These are phyloP conservation scores for Pseudogymnoascus pannorum DNA, from an alignment of 2,329 filamentous ascomycete genomes.

Conservation along the genomic window DNA sequence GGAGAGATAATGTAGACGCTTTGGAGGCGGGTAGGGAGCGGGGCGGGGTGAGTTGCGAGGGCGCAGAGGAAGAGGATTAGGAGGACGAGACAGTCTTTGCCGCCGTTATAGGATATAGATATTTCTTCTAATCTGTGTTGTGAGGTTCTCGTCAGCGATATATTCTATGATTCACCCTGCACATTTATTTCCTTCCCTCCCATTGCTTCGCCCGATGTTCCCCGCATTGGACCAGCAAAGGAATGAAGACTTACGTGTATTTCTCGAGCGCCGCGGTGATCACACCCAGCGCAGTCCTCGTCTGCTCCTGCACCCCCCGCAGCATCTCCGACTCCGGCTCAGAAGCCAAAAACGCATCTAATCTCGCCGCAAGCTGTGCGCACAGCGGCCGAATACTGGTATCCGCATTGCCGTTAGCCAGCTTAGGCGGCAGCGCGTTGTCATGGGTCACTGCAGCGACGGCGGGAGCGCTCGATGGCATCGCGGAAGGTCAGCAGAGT, in stretches of 20 bases:
- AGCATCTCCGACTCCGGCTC: constrained; percentile 22
- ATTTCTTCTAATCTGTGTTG: constrained; percentile 61
- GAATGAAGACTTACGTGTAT: constrained; percentile 55
- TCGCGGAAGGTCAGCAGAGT: not conserved
- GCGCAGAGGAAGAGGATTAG: constrained; percentile 76
- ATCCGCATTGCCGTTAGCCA: constrained; percentile 8
- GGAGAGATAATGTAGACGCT: constrained; percentile 83
- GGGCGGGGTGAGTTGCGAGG: constrained; percentile 28
- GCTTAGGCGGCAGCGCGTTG: not conserved
- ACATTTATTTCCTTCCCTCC: constrained; percentile 6
- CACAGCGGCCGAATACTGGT: constrained; percentile 23
- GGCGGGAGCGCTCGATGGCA: constrained; percentile 8
- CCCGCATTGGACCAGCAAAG: not conserved
- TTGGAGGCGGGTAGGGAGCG: constrained; percentile 47
- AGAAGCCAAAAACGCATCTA: constrained; percentile 26
- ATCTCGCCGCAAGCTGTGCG: constrained; percentile 18
- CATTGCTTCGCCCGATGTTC: not conserved
- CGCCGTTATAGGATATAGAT: constrained; percentile 92
- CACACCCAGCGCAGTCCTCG: constrained; percentile 62
- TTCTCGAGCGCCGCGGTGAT: constrained; percentile 66
- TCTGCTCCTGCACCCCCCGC: constrained; percentile 58
- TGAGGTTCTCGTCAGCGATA: constrained; percentile 1
- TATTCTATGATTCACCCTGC: not conserved
- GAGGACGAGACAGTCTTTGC: constrained; percentile 94
- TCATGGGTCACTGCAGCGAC: not conserved